Evolutionary conservation across 2,329 filamentous ascomycete genomes (phyloP).

Genomic region (Gyromitra esculenta): DNA sequence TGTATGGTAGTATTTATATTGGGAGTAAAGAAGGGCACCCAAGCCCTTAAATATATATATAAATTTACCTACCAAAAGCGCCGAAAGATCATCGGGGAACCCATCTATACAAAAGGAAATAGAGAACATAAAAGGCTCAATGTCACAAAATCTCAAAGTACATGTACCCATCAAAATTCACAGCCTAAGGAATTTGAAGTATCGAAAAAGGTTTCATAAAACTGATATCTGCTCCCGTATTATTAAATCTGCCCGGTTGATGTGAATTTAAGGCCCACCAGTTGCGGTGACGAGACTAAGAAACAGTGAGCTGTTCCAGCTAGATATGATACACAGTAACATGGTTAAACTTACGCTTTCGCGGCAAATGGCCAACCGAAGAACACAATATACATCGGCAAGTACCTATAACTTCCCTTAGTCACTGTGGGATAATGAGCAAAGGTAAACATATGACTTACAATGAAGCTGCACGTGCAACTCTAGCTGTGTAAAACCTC

Average conservation of each 20-base stretch:
- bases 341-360: slow-evolving; percentile 32
- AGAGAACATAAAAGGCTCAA: too few relatives aligned
- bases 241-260: not conserved
- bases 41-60: too few relatives aligned
- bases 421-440: not conserved
- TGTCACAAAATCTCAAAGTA: too few relatives aligned
- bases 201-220: not conserved
- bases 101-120: too few relatives aligned
- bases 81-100: too few relatives aligned
- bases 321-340: not conserved
- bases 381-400: slow-evolving; percentile 46
- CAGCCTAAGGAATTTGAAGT: too few relatives aligned
- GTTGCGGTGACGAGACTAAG: slow-evolving; percentile 35
- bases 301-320: not conserved
- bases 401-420: slow-evolving; percentile 31
- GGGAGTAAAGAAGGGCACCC: too few relatives aligned
- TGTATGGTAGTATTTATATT: too few relatives aligned
- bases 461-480: slow-evolving; percentile 43
- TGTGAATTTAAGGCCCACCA: slow-evolving; percentile 28
- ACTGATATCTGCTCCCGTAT: not conserved
- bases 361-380: slow-evolving; percentile 52
- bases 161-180: too few relatives aligned
- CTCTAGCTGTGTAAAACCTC: slow-evolving; percentile 37
- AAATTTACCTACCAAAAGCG: too few relatives aligned
- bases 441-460: slow-evolving; percentile 13